Conservation (phyloP, 108 stramenopile genomes). For the Skeletonema marinoi region DNA sequence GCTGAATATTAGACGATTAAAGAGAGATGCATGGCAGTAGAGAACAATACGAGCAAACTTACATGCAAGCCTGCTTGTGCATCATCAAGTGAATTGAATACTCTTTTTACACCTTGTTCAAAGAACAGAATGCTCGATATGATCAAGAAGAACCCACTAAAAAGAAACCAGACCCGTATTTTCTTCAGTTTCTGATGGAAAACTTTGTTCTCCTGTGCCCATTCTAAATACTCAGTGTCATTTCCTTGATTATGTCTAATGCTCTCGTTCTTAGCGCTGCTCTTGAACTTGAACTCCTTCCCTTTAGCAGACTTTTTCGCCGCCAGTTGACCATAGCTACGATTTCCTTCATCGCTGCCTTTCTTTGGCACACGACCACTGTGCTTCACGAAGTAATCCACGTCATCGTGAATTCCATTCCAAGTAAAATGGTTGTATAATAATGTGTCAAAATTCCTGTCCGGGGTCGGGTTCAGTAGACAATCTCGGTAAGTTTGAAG, state of each 20-base stretch:
- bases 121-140: slow-evolving; percentile 34
- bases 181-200: slow-evolving; percentile 21
- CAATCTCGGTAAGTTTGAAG: slow-evolving; percentile 33
- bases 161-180: slow-evolving; percentile 27
- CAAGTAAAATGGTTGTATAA: slow-evolving; percentile 45
- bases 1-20: neutral
- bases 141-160: slow-evolving; percentile 21
- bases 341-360: slow-evolving; percentile 10
- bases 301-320: slow-evolving; percentile 1
- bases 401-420: slow-evolving; percentile 47
- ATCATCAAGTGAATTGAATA: slow-evolving; percentile 34
- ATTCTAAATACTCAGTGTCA: slow-evolving; percentile 16
- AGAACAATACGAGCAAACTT: neutral
- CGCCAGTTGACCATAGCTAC: slow-evolving; percentile 5
- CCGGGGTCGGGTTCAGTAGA: slow-evolving; percentile 35
- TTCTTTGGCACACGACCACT: slow-evolving; percentile 24
- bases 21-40: neutral
- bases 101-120: slow-evolving; percentile 21
- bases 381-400: slow-evolving; percentile 36
- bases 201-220: slow-evolving; percentile 2
- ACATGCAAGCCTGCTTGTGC: slow-evolving; percentile 22
- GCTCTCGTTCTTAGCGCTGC: neutral
- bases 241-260: neutral
- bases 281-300: neutral
- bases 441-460: slow-evolving; percentile 36